Conservation (phyloP, 768 basidiomycete species). For the Lactifluus pinguis region DNA sequence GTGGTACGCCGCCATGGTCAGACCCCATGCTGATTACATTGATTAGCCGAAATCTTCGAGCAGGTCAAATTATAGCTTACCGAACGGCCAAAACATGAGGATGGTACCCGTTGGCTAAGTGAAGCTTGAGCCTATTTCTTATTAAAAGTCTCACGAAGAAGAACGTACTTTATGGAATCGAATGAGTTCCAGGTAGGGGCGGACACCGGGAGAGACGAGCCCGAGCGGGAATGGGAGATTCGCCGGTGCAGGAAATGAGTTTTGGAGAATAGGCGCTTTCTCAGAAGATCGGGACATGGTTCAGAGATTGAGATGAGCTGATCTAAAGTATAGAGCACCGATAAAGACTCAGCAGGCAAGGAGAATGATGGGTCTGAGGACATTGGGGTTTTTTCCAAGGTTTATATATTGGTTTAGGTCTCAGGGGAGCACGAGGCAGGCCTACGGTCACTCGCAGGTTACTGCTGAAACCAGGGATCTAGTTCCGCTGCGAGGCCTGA, state of each 20-base stretch:
- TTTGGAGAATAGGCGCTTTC: slow-evolving; percentile 4
- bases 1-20: slow-evolving; percentile 19
- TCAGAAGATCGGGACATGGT: slow-evolving; percentile 4
- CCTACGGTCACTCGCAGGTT: background rate
- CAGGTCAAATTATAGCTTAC: background rate
- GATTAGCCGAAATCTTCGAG: background rate
- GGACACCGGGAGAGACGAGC: slow-evolving; percentile 15
- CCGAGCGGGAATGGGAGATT: slow-evolving; percentile 19
- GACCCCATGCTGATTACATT: slow-evolving; percentile 17
- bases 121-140: background rate
- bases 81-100: slow-evolving; percentile 14
- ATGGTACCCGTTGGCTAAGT: slow-evolving; percentile 16
- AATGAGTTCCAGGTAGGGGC: slow-evolving; percentile 19
- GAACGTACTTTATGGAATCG: slow-evolving; percentile 13
- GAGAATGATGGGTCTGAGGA: background rate
- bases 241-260: slow-evolving; percentile 1
- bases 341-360: background rate
- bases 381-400: background rate
- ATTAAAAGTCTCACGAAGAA: background rate
- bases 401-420: slow-evolving; percentile 2
- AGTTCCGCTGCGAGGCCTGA: background rate
- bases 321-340: background rate
- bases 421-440: background rate
- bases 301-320: background rate
- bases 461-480: background rate